phyloP scores from a whole-genome alignment of 768 basidiomycete genomes.

The Mycena haematopus region DNA sequence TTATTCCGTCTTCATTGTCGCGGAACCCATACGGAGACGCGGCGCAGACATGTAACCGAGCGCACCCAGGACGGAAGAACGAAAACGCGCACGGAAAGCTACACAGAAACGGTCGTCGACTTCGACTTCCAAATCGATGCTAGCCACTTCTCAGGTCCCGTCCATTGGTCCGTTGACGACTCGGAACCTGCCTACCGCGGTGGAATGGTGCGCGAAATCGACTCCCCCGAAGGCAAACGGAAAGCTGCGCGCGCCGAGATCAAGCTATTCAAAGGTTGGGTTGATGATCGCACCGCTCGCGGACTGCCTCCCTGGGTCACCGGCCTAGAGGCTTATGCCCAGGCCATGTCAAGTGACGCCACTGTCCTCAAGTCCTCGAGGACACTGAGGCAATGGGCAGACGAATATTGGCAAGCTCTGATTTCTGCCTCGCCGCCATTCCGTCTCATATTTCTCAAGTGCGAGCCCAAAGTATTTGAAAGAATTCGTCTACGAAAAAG shows the following conservation, averaged over 20 bases:
- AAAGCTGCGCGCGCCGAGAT: slow-evolving; percentile 50
- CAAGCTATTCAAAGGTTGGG: slow-evolving; percentile 53
- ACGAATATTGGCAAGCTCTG: slow-evolving; percentile 64
- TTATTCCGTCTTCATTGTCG: slow-evolving; percentile 51
- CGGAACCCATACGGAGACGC: slow-evolving; percentile 64
- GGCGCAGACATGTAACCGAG: slow-evolving; percentile 51
- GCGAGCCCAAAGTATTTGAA: slow-evolving; percentile 72
- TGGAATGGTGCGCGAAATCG: slow-evolving; percentile 63
- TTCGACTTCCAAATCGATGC: slow-evolving; percentile 74
- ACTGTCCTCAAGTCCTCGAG: slow-evolving; percentile 57
- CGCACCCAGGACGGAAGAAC: slow-evolving; percentile 42
- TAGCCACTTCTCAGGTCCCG: slow-evolving; percentile 43
- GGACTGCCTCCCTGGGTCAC: slow-evolving; percentile 59
- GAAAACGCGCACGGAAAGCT: slow-evolving; percentile 50
- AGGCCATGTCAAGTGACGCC: slow-evolving; percentile 29
- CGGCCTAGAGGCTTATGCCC: slow-evolving; percentile 29
- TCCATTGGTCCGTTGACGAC: slow-evolving; percentile 70
- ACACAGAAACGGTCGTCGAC: slow-evolving; percentile 66
- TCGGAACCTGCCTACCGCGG: slow-evolving; percentile 70
- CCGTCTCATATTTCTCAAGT: slow-evolving; percentile 15
- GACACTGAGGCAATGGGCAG: slow-evolving; percentile 79
- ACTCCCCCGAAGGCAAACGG: slow-evolving; percentile 43
- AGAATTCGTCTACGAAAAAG: slow-evolving; percentile 80
- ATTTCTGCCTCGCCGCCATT: neutral
- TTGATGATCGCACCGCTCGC: slow-evolving; percentile 45